Evolutionary conservation across 176 grass and related monocot species (phyloP).

Genomic region (Cenchrus americanus): DNA sequence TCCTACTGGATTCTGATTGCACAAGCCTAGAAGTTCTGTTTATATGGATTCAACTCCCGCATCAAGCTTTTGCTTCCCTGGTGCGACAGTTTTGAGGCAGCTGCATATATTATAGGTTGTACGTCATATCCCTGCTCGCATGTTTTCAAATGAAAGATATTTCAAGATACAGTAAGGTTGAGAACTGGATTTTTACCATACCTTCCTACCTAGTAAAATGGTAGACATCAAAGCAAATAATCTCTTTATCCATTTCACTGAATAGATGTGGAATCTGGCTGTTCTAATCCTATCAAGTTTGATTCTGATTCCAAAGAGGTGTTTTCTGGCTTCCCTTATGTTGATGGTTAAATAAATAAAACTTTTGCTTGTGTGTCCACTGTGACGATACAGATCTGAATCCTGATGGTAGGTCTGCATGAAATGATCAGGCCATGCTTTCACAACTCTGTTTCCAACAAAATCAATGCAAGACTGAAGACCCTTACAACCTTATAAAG

Average conservation of each 20-base stretch:
- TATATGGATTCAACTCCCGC: not conserved
- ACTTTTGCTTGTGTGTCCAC: conserved; percentile 18
- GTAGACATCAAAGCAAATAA: not conserved
- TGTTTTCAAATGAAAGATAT: conserved; percentile 20
- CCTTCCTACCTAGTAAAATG: conserved; percentile 5
- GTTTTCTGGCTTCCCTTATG: not conserved
- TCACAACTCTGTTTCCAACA: conserved; percentile 1
- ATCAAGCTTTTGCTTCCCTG: not conserved
- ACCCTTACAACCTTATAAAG: conserved; percentile 32
- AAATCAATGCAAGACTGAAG: conserved; percentile 32
- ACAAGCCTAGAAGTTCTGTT: not conserved
- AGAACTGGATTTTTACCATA: conserved; percentile 6
- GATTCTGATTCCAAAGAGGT: conserved; percentile 6
- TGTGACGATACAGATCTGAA: conserved; percentile 18
- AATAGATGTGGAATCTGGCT: not conserved
- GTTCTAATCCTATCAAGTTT: not conserved
- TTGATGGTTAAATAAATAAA: not conserved
- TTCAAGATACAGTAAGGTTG: conserved; percentile 23
- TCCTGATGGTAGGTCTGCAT: conserved; percentile 15
- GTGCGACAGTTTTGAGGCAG: not conserved
- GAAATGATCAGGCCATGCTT: conserved; percentile 42
- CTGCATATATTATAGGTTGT: not conserved
- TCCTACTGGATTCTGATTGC: conserved; percentile 4
- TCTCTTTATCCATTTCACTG: not conserved
- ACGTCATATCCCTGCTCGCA: not conserved